A percentile compares a stretch with the other conserved stretches of the same genome.
Evolutionary conservation across 805 yeast species (phyloP).

Genomic region (Ogataea angusta): DNA sequence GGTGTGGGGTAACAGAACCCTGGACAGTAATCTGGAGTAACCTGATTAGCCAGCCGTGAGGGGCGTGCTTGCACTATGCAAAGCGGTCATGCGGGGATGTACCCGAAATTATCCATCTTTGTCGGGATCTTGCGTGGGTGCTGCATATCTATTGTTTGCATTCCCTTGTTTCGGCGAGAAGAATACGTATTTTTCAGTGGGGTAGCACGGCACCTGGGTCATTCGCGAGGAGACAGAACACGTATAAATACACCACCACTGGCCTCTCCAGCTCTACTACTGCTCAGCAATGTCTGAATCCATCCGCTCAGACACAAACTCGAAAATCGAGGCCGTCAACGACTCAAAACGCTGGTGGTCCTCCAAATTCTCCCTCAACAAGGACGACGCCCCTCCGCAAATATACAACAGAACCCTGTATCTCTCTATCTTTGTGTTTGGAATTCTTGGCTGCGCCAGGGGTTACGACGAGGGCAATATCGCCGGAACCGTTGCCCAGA

Average conservation of each 20-base stretch:
- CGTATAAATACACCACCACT: neutral
- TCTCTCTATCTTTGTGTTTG: conserved; percentile 37
- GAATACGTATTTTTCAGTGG: neutral
- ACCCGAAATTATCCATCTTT: neutral
- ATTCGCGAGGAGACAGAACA: neutral
- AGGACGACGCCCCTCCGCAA: conserved; percentile 28
- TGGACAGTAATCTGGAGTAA: neutral
- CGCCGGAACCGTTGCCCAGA: conserved; percentile 44
- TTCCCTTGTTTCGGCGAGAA: neutral
- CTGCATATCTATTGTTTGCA: neutral
- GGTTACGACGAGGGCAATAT: conserved; percentile 57
- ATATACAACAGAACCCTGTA: conserved; percentile 46
- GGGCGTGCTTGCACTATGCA: neutral
- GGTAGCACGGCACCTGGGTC: neutral
- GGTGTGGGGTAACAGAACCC: neutral
- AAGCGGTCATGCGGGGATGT: neutral
- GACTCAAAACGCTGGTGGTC: conserved; percentile 1
- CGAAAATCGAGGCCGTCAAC: conserved; percentile 10
- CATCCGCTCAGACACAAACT: conserved; percentile 13
- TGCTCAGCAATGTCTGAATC: conserved; percentile 6
- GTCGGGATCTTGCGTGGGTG: neutral
- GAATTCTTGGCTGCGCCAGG: conserved; percentile 53
- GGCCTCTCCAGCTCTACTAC: neutral
- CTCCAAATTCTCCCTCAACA: conserved; percentile 6
- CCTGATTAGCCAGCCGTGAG: neutral